phyloP scores from a whole-genome alignment of 495 filamentous ascomycete genomes.

The Sordaria brevicollis region DNA sequence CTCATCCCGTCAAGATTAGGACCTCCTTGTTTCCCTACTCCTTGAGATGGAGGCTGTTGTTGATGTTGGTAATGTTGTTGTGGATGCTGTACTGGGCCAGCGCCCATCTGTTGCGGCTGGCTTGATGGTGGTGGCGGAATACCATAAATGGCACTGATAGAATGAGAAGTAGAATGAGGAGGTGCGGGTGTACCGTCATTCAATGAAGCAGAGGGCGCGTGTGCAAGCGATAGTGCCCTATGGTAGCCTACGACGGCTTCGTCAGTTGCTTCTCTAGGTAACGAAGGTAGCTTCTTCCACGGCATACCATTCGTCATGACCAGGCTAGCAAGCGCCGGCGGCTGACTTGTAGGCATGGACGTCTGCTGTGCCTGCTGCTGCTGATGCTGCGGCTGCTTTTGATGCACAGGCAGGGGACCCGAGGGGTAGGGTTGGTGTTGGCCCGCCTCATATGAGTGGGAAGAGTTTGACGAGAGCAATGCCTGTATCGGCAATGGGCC shows the following conservation, averaged over 20 bases:
- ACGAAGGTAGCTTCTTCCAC: neutral
- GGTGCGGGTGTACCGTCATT: neutral
- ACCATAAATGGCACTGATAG: neutral
- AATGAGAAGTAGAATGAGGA: neutral
- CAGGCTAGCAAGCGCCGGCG: neutral
- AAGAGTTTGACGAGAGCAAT: slow-evolving; percentile 28
- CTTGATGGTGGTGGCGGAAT: neutral
- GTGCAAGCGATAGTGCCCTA: slow-evolving; percentile 1
- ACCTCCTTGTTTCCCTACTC: slow-evolving; percentile 4
- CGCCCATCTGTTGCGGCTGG: neutral
- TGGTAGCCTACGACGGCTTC: slow-evolving; percentile 12
- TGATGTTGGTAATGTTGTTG: neutral
- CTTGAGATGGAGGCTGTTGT: neutral
- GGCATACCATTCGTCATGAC: slow-evolving; percentile 14
- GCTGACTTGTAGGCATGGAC: neutral
- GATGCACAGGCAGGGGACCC: neutral
- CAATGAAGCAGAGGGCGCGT: neutral
- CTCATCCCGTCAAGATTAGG: slow-evolving; percentile 38
- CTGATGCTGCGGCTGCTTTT: neutral
- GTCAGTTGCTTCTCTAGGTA: slow-evolving; percentile 5
- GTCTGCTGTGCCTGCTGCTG: neutral
- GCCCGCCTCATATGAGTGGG: slow-evolving; percentile 9
- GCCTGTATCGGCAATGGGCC: slow-evolving; percentile 37
- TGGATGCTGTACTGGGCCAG: neutral
- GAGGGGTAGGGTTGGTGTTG: slow-evolving; percentile 4